Percentiles rank a stretch among this genome's conserved stretches.
Evolutionary conservation across 805 yeast genomes (phyloP).

Genomic region (Ogataea haglerorum): DNA sequence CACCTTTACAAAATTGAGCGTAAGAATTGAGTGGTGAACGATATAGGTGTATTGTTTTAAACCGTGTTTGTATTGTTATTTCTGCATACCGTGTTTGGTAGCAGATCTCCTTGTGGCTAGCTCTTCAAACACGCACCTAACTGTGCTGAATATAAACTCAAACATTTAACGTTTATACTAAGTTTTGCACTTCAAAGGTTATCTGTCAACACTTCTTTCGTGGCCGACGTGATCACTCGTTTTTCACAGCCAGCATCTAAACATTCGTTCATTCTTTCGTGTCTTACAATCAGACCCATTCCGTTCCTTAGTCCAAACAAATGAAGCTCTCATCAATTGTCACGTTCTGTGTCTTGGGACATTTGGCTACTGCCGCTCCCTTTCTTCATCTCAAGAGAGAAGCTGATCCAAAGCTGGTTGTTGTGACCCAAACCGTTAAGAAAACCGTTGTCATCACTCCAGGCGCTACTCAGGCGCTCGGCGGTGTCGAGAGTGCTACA

Average conservation of each 20-base stretch:
- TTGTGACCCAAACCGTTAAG: conserved; percentile 23
- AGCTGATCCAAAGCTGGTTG: conserved; percentile 19
- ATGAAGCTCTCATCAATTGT: conserved; percentile 21
- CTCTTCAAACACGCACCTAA: conserved; percentile 7
- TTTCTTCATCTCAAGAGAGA: conserved; percentile 20
- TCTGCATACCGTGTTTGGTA: conserved; percentile 7
- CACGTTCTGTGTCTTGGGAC: conserved; percentile 20
- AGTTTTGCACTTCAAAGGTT: not conserved
- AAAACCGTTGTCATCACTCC: conserved; percentile 24
- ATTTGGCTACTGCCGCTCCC: conserved; percentile 25
- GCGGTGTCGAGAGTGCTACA: conserved; percentile 8
- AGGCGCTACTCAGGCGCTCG: conserved; percentile 20
- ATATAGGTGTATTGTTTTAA: not conserved
- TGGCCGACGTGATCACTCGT: not conserved
- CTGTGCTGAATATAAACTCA: conserved; percentile 6
- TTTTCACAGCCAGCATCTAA: not conserved
- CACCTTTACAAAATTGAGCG: not conserved
- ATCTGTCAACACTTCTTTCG: not conserved
- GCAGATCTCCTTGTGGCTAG: not conserved
- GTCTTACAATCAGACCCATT: not conserved
- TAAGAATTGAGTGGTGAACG: not conserved
- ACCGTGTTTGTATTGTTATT: not conserved
- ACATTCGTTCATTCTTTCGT: conserved; percentile 1
- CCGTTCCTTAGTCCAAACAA: not conserved
- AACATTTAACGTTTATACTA: conserved; percentile 1